Base-by-base conservation (phyloP, 768 basidiomycete genomes). In the Termitomyces sp. region DNA sequence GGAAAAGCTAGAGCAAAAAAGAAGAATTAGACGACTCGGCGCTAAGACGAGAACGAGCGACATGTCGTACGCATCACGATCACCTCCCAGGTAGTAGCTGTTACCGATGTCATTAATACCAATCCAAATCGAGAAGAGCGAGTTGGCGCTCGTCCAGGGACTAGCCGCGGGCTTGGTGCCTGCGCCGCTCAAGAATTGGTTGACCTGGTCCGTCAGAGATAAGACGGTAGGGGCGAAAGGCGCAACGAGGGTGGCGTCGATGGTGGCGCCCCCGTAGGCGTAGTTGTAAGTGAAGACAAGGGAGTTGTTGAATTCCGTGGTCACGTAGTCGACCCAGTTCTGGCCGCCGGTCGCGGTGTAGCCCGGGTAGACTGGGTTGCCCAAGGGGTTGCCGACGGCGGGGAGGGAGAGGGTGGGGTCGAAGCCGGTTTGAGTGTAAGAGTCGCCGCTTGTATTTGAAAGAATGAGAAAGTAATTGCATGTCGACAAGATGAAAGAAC, bases 61-160 rank as follows among this genome's bases (percentile, higher is more conserved):
- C 30, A 28, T 10, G 24, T 70, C 82, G 54, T 63, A 84, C 82
- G 80, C 79, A 51, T 62, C 68, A 24, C 81, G 75, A 62, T 80
- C 75, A 0, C 82, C 84, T 30, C 70, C 60, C 53, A 68, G 20
- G 51, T 74, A 78, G 57, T 75, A 84, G 52, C 79, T 82, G 62
- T 81, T 81, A 30, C 80, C 83, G 33, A 88, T 77, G 63, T 88
- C 87, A 63, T 88, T 88, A 61, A 88, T 83, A 1, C 87, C 87
- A 57, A 89, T 86, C 77, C 79, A 88, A n/a, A 87, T 69, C 0
- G 81, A 81, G 68, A 89, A 88, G 48, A 88, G 63, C 53, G 84
- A 65, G 63, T 87, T 82, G 4, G 65, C 61, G 56, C 78, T 77
- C 24, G 77, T 76, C 87, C 87, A 88, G 0, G 80, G 77, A 1